These are phyloP conservation scores for Spiraea crenata DNA, from an alignment of 331 rosid species.

Conservation along the genomic window DNA sequence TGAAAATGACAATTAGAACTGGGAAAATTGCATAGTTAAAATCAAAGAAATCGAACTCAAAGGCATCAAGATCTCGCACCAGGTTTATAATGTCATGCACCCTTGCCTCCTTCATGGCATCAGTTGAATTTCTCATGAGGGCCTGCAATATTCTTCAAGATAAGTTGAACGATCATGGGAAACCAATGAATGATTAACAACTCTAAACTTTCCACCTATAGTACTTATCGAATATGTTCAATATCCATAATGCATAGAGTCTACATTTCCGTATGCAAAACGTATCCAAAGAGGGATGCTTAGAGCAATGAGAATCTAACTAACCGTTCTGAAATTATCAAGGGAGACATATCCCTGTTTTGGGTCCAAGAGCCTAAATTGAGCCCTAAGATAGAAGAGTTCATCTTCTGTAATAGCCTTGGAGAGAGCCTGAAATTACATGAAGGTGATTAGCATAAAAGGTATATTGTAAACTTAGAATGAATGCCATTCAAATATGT, in stretches of 20 bases:
- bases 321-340: slow-evolving; percentile 77
- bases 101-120: slow-evolving; percentile 89
- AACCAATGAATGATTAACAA: neutral
- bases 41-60: slow-evolving; percentile 3
- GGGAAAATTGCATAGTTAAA: neutral
- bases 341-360: slow-evolving; percentile 60
- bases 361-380: slow-evolving; percentile 81
- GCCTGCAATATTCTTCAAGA: slow-evolving; percentile 52
- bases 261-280: neutral
- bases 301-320: slow-evolving; percentile 25
- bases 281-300: slow-evolving; percentile 3
- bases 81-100: slow-evolving; percentile 63
- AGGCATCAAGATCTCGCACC: slow-evolving; percentile 51
- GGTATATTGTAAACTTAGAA: neutral
- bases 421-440: slow-evolving; percentile 71
- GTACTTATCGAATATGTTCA: neutral
- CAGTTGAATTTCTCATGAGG: slow-evolving; percentile 79
- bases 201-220: neutral
- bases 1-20: neutral
- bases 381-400: slow-evolving; percentile 74
- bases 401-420: slow-evolving; percentile 81
- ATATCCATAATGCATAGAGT: neutral
- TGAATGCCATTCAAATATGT: neutral
- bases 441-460: slow-evolving; percentile 3
- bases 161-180: slow-evolving; percentile 29